A percentile compares a stretch with the other conserved stretches of the same genome.
These are phyloP conservation scores for Tricholoma sp. DNA, from an alignment of 768 basidiomycete species.

Conservation along the genomic window DNA sequence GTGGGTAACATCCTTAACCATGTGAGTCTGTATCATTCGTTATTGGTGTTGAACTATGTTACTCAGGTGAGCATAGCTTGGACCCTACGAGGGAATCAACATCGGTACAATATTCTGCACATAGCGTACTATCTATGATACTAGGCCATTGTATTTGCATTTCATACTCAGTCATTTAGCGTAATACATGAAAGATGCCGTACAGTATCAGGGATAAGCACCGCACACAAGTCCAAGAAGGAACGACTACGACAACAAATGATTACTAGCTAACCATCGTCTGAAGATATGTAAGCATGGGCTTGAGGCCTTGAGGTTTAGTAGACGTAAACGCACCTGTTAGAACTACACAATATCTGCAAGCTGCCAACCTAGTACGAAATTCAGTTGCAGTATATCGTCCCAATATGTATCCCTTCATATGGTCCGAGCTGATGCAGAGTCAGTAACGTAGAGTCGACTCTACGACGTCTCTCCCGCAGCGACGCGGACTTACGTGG, in stretches of 20 bases:
- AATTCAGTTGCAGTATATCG: conserved; percentile 25
- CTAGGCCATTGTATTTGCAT: background rate
- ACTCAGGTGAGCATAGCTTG: conserved; percentile 27
- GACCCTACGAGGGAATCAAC: conserved; percentile 47
- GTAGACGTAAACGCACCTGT: too few species aligned
- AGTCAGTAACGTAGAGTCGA: background rate
- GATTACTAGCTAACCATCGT: background rate
- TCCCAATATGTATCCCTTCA: conserved; percentile 51
- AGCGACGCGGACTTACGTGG: conserved; percentile 33
- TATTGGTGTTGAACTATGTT: background rate
- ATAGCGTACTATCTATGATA: conserved; percentile 2
- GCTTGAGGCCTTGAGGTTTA: background rate
- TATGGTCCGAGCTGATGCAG: conserved; percentile 39
- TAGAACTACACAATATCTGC: too few species aligned
- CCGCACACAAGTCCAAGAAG: background rate
- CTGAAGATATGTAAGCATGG: background rate
- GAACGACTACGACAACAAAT: background rate
- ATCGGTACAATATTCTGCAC: conserved; percentile 45
- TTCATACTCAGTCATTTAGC: background rate
- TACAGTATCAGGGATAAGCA: too few species aligned
- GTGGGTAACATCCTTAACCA: conserved; percentile 49
- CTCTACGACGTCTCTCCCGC: background rate
- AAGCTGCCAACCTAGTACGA: too few species aligned
- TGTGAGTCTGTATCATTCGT: conserved; percentile 19
- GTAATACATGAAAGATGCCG: background rate